Percentiles rank a stretch among this genome's conserved stretches.
These are phyloP conservation scores for Botryotinia convoluta DNA, from an alignment of 2,329 filamentous ascomycete genomes.

Conservation along the genomic window DNA sequence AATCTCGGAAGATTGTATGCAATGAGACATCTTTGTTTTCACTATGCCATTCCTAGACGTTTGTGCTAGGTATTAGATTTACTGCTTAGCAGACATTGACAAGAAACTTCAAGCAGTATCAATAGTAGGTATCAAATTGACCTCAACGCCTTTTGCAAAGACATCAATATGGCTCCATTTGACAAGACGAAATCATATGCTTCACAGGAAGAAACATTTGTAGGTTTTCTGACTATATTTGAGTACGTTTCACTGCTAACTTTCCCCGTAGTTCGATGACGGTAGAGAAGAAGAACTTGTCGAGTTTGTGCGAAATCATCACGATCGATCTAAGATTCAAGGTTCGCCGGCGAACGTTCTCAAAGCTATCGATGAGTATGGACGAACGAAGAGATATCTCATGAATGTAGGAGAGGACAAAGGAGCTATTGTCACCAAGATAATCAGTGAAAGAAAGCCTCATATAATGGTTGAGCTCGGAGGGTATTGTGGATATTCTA, in stretches of 20 bases:
- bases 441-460: constrained; percentile 67
- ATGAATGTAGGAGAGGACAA: constrained; percentile 81
- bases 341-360: constrained; percentile 64
- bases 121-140: not conserved
- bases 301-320: constrained; percentile 62
- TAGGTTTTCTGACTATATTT: constrained; percentile 16
- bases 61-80: not conserved
- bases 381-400: constrained; percentile 62
- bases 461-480: constrained; percentile 74
- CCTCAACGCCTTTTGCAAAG: not conserved
- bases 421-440: constrained; percentile 64
- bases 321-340: constrained; percentile 60
- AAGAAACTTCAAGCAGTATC: not conserved
- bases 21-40: not conserved
- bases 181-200: constrained; percentile 31
- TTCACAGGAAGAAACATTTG: constrained; percentile 32
- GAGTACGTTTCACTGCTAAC: not conserved
- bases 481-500: constrained; percentile 79
- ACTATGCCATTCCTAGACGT: not conserved
- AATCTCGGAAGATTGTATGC: not conserved
- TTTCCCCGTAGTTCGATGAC: constrained; percentile 54
- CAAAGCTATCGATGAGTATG: constrained; percentile 68
- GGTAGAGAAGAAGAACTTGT: constrained; percentile 73
- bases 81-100: not conserved
- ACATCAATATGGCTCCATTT: constrained; percentile 27